Percentiles rank a stretch among this genome's conserved stretches.
phyloP scores from a whole-genome alignment of 768 basidiomycete genomes.

The Exsudoporus frostii region DNA sequence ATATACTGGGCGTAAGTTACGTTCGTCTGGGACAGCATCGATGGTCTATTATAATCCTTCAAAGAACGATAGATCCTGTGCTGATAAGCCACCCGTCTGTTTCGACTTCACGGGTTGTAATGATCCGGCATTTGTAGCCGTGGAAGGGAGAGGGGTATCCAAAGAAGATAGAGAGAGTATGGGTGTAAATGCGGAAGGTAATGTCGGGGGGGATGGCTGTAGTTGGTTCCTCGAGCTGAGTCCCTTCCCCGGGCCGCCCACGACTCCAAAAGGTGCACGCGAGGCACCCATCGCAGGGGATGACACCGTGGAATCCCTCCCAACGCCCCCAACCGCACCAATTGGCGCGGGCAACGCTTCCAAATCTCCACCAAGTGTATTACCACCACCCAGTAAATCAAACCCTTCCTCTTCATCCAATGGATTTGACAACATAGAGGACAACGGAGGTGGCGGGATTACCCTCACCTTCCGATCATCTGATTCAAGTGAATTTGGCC shows the following conservation, averaged over 20 bases:
- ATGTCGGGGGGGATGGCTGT: conserved; percentile 18
- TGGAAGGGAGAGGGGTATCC: conserved; percentile 3
- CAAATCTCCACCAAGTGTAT: not conserved
- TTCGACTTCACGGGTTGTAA: conserved; percentile 18
- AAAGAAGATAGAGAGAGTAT: conserved; percentile 16
- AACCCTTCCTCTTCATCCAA: conserved; percentile 1
- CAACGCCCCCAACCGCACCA: not conserved
- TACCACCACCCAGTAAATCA: conserved; percentile 19
- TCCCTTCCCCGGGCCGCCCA: not conserved
- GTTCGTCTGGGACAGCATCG: not conserved
- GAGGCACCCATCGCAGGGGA: not conserved
- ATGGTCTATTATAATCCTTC: conserved; percentile 54
- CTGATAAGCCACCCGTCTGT: conserved; percentile 60
- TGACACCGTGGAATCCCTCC: not conserved
- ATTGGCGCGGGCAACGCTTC: not conserved
- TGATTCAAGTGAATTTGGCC: conserved; percentile 33
- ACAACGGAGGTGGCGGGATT: conserved; percentile 28
- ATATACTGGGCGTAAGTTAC: not conserved
- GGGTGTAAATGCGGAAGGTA: conserved; percentile 15
- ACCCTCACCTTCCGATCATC: conserved; percentile 24
- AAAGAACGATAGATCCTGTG: conserved; percentile 86
- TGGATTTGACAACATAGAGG: conserved; percentile 1
- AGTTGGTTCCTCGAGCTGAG: conserved; percentile 4
- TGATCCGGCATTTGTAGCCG: conserved; percentile 7
- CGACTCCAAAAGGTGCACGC: conserved; percentile 2